Percentiles rank a stretch among this genome's conserved stretches.
phyloP scores from a whole-genome alignment of 2,329 filamentous ascomycete species.

The Pseudomassariella vexata region DNA sequence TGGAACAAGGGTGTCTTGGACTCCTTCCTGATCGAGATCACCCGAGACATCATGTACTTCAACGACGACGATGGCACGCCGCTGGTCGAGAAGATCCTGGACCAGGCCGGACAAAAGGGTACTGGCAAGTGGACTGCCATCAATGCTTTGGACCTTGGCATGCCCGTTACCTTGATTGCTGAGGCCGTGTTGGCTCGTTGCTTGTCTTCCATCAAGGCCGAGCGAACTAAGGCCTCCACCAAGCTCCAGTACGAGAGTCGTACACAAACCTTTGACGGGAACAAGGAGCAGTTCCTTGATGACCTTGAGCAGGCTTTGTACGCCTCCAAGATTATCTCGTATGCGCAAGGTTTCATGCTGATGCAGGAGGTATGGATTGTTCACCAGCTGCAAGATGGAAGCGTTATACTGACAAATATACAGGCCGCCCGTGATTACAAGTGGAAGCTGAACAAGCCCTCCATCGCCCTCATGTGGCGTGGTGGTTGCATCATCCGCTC shows the following conservation, averaged over 20 bases:
- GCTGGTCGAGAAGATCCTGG: constrained; percentile 97
- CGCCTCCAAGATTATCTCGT: constrained; percentile 99
- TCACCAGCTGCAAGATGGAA: too few species aligned
- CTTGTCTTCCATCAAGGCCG: constrained; percentile 87
- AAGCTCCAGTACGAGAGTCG: constrained; percentile 73
- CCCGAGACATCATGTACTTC: constrained; percentile 96
- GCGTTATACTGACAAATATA: constrained; percentile 7
- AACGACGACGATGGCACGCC: constrained; percentile 89
- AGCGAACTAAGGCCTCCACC: constrained; percentile 77
- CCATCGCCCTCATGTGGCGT: constrained; percentile 99
- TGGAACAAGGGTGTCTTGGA: constrained; percentile 99
- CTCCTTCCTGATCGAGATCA: constrained; percentile 99
- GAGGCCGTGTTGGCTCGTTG: constrained; percentile 95
- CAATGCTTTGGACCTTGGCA: constrained; percentile 96
- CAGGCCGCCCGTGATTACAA: constrained; percentile 90
- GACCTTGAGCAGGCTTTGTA: constrained; percentile 99
- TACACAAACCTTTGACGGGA: constrained; percentile 73
- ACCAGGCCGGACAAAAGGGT: constrained; percentile 98
- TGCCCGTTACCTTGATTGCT: constrained; percentile 96
- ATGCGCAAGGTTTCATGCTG: constrained; percentile 99
- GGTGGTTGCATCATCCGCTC: constrained; percentile 99
- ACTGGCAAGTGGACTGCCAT: constrained; percentile 99
- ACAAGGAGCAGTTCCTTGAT: constrained; percentile 89
- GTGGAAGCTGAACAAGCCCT: constrained; percentile 99
- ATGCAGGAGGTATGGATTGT: constrained; percentile 78